A percentile compares a stretch with the other conserved stretches of the same genome.
Evolutionary conservation across 225 moss, liverwort and hornwort genomes (phyloP).

Genomic region (Sphagnum contortum): DNA sequence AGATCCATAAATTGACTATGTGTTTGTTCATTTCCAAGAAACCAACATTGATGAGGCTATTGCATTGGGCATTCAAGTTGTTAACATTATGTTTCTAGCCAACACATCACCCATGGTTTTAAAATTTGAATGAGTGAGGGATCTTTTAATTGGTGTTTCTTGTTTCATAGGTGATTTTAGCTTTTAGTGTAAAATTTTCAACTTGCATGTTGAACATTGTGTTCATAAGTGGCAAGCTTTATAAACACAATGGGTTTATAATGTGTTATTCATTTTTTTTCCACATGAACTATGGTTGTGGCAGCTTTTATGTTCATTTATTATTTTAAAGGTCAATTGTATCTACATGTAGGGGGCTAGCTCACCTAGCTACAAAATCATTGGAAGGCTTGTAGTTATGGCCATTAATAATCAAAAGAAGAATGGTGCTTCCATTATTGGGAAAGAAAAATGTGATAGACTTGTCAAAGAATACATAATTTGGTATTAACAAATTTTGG

Average conservation of each 20-base stretch:
- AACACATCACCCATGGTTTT: constrained; percentile 47
- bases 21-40: constrained; percentile 46
- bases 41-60: constrained; percentile 47
- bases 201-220: too few relatives aligned
- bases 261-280: too few relatives aligned
- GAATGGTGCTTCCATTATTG: constrained; percentile 43
- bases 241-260: too few relatives aligned
- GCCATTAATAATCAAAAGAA: constrained; percentile 32
- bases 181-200: too few relatives aligned
- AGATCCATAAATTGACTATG: constrained; percentile 52
- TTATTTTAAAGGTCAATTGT: constrained; percentile 34
- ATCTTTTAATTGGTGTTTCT: too few relatives aligned
- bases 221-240: too few relatives aligned
- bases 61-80: constrained; percentile 43
- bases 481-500: too few relatives aligned
- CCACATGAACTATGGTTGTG: background rate
- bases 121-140: constrained; percentile 47
- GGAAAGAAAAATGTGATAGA: constrained; percentile 16
- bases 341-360: too few relatives aligned
- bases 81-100: constrained; percentile 49
- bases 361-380: constrained; percentile 8
- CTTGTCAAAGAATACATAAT: too few relatives aligned
- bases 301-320: constrained; percentile 54
- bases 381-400: constrained; percentile 35
- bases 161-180: too few relatives aligned